These are phyloP conservation scores for Avena atlantica DNA, from an alignment of 176 grass and related monocot genomes.

Conservation along the genomic window DNA sequence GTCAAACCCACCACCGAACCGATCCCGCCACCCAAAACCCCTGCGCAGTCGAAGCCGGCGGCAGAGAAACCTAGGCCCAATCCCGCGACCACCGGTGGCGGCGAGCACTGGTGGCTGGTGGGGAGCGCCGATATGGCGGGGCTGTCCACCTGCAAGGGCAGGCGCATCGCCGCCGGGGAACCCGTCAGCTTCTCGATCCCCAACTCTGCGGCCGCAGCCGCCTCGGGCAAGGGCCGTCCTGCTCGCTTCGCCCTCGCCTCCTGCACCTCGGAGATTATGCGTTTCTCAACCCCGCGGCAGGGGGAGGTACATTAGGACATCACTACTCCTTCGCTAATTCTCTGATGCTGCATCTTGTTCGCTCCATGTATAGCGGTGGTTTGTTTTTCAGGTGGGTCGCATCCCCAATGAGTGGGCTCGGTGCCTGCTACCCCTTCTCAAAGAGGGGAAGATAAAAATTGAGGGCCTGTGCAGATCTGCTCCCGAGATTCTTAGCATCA, in stretches of 20 bases:
- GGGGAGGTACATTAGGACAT: constrained; percentile 60
- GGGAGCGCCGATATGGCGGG: constrained; percentile 69
- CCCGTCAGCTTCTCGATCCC: constrained; percentile 72
- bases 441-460: constrained; percentile 64
- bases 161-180: constrained; percentile 59
- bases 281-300: constrained; percentile 64
- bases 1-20: constrained; percentile 21
- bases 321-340: not conserved
- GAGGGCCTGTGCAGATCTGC: constrained; percentile 64
- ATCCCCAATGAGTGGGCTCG: constrained; percentile 98
- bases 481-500: constrained; percentile 75
- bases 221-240: constrained; percentile 25
- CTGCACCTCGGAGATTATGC: constrained; percentile 76
- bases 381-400: constrained; percentile 66
- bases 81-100: constrained; percentile 8
- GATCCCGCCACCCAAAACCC: constrained; percentile 27
- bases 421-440: constrained; percentile 74
- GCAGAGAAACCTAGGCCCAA: constrained; percentile 47
- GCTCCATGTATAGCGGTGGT: not conserved
- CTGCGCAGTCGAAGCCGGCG: constrained; percentile 10
- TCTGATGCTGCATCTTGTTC: not conserved
- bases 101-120: constrained; percentile 73
- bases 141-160: constrained; percentile 90
- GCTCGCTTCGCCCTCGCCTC: constrained; percentile 47
- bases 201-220: constrained; percentile 26